These are phyloP conservation scores for Mesembryanthemum crystallinum DNA, from an alignment of 148 eudicot species.

Conservation along the genomic window DNA sequence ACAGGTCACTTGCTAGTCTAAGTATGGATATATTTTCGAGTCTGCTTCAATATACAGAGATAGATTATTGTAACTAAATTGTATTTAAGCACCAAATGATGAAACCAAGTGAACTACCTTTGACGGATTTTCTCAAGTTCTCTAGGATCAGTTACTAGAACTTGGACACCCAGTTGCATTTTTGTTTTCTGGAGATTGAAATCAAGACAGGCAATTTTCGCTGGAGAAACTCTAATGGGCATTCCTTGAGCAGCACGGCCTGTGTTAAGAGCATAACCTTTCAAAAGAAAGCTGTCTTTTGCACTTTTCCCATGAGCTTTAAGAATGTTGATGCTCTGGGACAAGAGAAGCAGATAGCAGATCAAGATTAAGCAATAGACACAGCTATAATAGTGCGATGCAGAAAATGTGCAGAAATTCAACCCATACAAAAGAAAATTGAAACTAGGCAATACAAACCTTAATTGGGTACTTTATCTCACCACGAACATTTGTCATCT, in stretches of 20 bases:
- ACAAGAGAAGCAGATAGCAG: conserved; percentile 18
- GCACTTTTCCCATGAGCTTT: conserved; percentile 97
- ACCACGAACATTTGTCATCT: conserved; percentile 91
- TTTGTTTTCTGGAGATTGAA: conserved; percentile 95
- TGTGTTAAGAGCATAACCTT: conserved; percentile 97
- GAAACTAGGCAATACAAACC: conserved; percentile 40
- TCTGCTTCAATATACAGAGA: not conserved
- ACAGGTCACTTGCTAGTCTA: not conserved
- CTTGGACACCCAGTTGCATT: conserved; percentile 98
- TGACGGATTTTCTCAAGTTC: conserved; percentile 98
- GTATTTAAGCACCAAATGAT: not conserved
- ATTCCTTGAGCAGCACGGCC: conserved; percentile 99
- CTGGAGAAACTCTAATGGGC: conserved; percentile 90
- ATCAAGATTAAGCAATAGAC: conserved; percentile 3
- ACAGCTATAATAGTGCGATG: not conserved
- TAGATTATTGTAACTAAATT: not conserved
- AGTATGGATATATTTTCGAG: not conserved
- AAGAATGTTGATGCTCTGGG: conserved; percentile 80
- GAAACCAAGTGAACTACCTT: conserved; percentile 41
- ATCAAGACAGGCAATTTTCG: conserved; percentile 92
- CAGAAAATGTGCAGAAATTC: not conserved
- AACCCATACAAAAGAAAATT: not conserved
- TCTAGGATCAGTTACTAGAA: conserved; percentile 85
- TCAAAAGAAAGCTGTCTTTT: conserved; percentile 82
- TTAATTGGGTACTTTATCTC: conserved; percentile 94